Evolutionary conservation across 2,329 filamentous ascomycete genomes (phyloP).

Genomic region (Herpotrichia juniperi): DNA sequence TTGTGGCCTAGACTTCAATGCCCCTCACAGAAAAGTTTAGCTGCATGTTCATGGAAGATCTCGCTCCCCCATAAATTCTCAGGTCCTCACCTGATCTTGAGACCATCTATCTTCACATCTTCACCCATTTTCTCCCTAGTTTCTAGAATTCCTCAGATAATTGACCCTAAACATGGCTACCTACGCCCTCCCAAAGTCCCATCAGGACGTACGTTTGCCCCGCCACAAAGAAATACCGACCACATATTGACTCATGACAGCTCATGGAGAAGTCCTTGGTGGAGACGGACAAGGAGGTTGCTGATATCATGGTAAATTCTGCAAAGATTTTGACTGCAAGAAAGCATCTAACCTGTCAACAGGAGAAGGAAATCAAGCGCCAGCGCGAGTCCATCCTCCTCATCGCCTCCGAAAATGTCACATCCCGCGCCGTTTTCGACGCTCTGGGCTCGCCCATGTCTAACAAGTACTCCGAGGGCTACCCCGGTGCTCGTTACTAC

Average conservation of each 20-base stretch:
- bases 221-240: slow-evolving; percentile 17
- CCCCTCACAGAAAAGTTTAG: slow-evolving; percentile 35
- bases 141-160: slow-evolving; percentile 7
- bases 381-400: slow-evolving; percentile 94
- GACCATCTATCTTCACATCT: neutral
- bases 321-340: neutral
- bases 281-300: slow-evolving; percentile 92
- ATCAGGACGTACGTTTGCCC: slow-evolving; percentile 64
- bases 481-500: slow-evolving; percentile 95
- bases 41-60: slow-evolving; percentile 6
- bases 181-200: slow-evolving; percentile 70
- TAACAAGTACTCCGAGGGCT: slow-evolving; percentile 99
- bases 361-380: slow-evolving; percentile 93
- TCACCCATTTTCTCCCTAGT: neutral
- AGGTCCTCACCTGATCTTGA: neutral
- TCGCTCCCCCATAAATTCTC: neutral
- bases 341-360: slow-evolving; percentile 23
- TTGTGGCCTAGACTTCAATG: slow-evolving; percentile 19
- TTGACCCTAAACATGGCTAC: slow-evolving; percentile 42
- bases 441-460: slow-evolving; percentile 61
- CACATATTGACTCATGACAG: slow-evolving; percentile 59
- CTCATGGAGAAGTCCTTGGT: slow-evolving; percentile 95
- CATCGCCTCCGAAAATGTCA: slow-evolving; percentile 49
- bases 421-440: slow-evolving; percentile 47
- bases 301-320: slow-evolving; percentile 85